These are phyloP conservation scores for Lentinula raphanica DNA, from an alignment of 768 basidiomycete genomes.

Conservation along the genomic window DNA sequence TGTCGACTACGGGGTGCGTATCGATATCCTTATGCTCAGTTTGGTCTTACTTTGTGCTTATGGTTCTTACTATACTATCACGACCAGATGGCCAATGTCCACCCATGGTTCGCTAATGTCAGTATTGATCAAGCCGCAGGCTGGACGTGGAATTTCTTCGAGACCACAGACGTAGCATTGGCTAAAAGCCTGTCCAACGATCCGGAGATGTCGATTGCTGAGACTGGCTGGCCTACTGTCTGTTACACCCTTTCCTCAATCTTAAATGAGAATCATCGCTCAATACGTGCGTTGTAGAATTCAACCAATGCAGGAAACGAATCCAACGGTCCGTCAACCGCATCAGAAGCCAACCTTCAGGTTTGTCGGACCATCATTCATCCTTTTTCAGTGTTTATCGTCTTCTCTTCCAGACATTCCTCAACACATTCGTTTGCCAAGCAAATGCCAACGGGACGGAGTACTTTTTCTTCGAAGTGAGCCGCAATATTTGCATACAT, in stretches of 20 bases:
- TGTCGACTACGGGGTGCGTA: conserved; percentile 65
- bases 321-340: conserved; percentile 63
- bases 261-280: neutral
- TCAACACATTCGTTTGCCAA: conserved; percentile 83
- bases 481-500: neutral
- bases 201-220: conserved; percentile 86
- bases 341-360: conserved; percentile 59
- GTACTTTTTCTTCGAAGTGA: conserved; percentile 87
- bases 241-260: conserved; percentile 13
- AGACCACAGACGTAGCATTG: conserved; percentile 48
- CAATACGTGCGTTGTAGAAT: conserved; percentile 29
- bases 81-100: conserved; percentile 89
- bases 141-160: conserved; percentile 83
- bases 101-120: conserved; percentile 88
- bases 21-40: conserved; percentile 5
- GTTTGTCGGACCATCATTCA: conserved; percentile 18
- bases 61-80: neutral
- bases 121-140: conserved; percentile 59
- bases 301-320: conserved; percentile 54
- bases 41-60: neutral
- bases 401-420: conserved; percentile 49
- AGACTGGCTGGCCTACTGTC: conserved; percentile 80
- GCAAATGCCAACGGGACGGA: conserved; percentile 76
- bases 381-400: neutral
- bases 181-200: conserved; percentile 57